Conservation (phyloP, 2,329 filamentous ascomycete species). For the Keithomyces neogunnii region DNA sequence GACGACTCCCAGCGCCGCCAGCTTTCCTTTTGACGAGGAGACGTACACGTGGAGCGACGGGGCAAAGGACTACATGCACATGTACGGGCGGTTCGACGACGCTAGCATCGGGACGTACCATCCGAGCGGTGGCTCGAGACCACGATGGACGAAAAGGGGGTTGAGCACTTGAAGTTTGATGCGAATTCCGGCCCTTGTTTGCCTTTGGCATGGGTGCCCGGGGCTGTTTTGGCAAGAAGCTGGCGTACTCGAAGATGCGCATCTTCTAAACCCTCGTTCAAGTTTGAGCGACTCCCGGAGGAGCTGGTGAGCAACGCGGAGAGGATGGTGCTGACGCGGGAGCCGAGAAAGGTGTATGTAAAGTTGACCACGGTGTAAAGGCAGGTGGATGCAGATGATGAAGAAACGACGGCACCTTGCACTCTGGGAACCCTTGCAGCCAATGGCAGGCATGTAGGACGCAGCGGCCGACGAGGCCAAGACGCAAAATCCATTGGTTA, state of each 20-base stretch:
- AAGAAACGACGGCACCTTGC: no score
- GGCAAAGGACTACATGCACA: background rate
- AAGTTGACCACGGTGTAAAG: background rate
- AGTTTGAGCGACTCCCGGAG: background rate
- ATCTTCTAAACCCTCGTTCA: conserved; percentile 3
- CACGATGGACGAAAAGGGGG: conserved; percentile 1
- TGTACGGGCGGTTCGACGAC: conserved; percentile 9
- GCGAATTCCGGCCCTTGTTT: conserved; percentile 6
- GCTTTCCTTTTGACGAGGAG: background rate
- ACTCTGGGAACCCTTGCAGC: no score
- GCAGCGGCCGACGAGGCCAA: background rate
- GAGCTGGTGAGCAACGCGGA: background rate
- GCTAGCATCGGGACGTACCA: conserved; percentile 17
- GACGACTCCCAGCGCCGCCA: background rate
- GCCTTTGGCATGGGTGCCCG: conserved; percentile 16
- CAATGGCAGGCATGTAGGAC: background rate
- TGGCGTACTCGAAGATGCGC: conserved; percentile 21
- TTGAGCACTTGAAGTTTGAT: background rate
- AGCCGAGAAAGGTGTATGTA: background rate
- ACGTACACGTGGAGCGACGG: background rate
- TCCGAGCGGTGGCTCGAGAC: conserved; percentile 29
- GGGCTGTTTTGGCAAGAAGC: conserved; percentile 18
- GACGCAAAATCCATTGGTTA: no score
- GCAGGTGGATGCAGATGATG: no score
- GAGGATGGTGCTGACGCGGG: background rate